phyloP scores from a whole-genome alignment of 2,329 filamentous ascomycete species.

The Exophiala sideris region DNA sequence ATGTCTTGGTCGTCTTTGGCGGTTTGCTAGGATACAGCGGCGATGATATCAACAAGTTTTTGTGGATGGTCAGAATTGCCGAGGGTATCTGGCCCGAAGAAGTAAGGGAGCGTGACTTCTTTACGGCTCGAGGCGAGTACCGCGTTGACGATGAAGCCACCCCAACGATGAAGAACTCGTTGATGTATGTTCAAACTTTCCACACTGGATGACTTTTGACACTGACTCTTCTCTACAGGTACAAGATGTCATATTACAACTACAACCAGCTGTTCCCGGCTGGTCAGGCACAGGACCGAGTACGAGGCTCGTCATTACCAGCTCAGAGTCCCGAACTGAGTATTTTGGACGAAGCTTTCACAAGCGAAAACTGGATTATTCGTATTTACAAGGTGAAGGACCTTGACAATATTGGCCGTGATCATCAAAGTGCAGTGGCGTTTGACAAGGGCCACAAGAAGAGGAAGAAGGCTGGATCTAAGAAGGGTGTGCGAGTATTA shows the following conservation, averaged over 20 bases:
- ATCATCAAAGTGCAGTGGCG: slow-evolving; percentile 64
- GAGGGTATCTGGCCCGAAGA: slow-evolving; percentile 99
- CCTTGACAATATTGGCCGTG: slow-evolving; percentile 89
- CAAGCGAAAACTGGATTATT: slow-evolving; percentile 99
- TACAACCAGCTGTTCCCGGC: slow-evolving; percentile 86
- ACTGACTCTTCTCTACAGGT: slow-evolving; percentile 56
- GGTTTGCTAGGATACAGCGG: slow-evolving; percentile 95
- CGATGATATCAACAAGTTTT: slow-evolving; percentile 99
- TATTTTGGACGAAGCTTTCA: slow-evolving; percentile 94
- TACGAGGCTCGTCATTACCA: slow-evolving; percentile 78
- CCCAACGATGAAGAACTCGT: slow-evolving; percentile 96
- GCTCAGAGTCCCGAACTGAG: slow-evolving; percentile 79
- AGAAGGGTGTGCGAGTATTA: slow-evolving; percentile 42
- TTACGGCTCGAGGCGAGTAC: slow-evolving; percentile 91
- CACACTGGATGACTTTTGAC: slow-evolving; percentile 21
- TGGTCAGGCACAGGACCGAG: slow-evolving; percentile 85
- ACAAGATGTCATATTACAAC: slow-evolving; percentile 99
- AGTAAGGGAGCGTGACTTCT: slow-evolving; percentile 94
- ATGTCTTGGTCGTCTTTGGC: slow-evolving; percentile 95
- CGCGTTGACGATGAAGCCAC: slow-evolving; percentile 89
- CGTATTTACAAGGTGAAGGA: slow-evolving; percentile 99
- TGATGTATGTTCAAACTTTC: slow-evolving; percentile 65
- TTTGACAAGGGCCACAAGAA: slow-evolving; percentile 54
- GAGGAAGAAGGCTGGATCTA: slow-evolving; percentile 45
- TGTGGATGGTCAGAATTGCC: slow-evolving; percentile 99